Base-by-base conservation (phyloP, 495 filamentous ascomycete genomes). In the Daldinia grandis region DNA sequence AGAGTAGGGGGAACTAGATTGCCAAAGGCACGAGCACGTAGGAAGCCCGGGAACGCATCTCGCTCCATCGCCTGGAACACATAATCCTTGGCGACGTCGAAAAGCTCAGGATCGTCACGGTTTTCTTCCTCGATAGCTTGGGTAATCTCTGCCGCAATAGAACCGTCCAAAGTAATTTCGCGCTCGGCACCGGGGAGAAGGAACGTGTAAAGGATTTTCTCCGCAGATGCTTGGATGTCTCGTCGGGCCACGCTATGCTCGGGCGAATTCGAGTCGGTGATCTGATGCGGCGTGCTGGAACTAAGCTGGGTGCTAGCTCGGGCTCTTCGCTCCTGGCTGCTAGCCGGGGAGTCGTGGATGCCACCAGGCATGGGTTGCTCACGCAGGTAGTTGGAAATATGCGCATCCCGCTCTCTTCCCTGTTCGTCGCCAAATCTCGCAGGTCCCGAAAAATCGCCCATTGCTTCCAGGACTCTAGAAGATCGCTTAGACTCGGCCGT, bases 41-140 rank as follows among this genome's bases (percentile, higher is more conserved):
- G 87, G 84, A 99, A 99, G 24, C 94, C 94, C 4, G 95, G 95
- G 80, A 97, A 99, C 14, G 95, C 95, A 81, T 98, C 95, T 44
- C 96, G 89, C 80, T 99, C 95, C 96, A 99, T 99, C 3, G 95
- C 95, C 76, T 98, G 96, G 80, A 98, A 99, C 51, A 97, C 95
- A 77, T 98, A 99, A 81, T 99, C 96, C 80, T 98, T 98, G 27
- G 95, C 95, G 2, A 91, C 89, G 76, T 98, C 95, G 69, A 99
- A 99, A 10, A 99, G 89, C 76, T 98, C 95, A 1, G 95, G 95
- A 76, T 99, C 95, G 71, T 98, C 96, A 74, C 95, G 89, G 47
- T 91, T 91, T 61, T 91, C 88, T 60, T 95, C 90, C 78, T 99
- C 95, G 60, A 99, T 93, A 15, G 91, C 84, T 47, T 88, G 85